A percentile compares a stretch with the other conserved stretches of the same genome.
phyloP scores from a whole-genome alignment of 2,329 filamentous ascomycete genomes.

The Botrytis aclada region DNA sequence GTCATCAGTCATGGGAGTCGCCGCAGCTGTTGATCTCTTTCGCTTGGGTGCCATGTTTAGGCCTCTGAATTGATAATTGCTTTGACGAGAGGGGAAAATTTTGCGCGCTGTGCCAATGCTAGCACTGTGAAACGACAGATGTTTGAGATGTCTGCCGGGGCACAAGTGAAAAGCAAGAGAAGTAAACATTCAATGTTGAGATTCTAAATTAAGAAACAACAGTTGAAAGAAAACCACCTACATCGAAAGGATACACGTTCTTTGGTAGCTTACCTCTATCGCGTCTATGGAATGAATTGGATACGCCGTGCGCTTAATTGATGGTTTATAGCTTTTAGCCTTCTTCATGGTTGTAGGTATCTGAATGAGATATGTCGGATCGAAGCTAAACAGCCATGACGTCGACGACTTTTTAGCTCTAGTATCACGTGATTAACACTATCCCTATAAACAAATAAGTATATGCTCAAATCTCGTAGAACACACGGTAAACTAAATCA shows the following conservation, averaged over 20 bases:
- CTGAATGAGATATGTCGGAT: neutral
- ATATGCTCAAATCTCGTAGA: neutral
- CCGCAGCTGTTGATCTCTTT: constrained; percentile 31
- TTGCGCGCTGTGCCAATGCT: neutral
- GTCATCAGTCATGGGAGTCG: neutral
- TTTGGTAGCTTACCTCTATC: neutral
- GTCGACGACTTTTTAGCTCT: constrained; percentile 4
- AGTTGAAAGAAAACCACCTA: neutral
- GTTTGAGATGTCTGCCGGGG: neutral
- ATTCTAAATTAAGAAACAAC: neutral
- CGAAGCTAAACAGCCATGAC: constrained; percentile 14
- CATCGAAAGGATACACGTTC: neutral
- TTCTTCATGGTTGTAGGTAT: neutral
- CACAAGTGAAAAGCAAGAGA: constrained; percentile 5
- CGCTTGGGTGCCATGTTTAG: constrained; percentile 34
- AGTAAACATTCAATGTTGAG: constrained; percentile 14
- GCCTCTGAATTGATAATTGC: neutral
- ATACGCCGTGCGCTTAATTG: constrained; percentile 8
- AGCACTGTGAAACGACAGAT: neutral
- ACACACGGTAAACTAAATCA: neutral
- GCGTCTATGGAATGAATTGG: neutral
- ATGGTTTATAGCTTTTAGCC: neutral
- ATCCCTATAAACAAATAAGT: neutral
- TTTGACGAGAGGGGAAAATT: neutral
- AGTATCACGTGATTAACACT: neutral